These are phyloP conservation scores for Arthroderma sp. DNA, from an alignment of 2,329 filamentous ascomycete genomes.

Conservation along the genomic window DNA sequence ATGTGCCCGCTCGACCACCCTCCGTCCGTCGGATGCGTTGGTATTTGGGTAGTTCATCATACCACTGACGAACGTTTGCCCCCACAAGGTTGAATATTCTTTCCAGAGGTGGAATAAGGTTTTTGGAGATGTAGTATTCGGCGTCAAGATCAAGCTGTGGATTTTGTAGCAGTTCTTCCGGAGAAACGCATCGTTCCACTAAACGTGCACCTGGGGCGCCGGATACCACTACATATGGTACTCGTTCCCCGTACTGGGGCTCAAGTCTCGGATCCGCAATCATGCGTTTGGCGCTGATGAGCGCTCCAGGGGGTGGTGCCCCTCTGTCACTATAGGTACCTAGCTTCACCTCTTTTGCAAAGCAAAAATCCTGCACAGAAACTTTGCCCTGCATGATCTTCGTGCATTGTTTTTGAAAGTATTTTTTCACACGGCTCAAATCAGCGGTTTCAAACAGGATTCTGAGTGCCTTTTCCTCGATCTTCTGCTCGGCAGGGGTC, in stretches of 20 bases:
- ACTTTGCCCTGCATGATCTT: slow-evolving; percentile 87
- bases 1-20: slow-evolving; percentile 7
- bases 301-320: slow-evolving; percentile 68
- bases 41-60: slow-evolving; percentile 89
- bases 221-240: slow-evolving; percentile 86
- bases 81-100: slow-evolving; percentile 94
- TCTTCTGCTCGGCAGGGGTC: slow-evolving; percentile 89
- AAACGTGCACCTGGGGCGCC: slow-evolving; percentile 76
- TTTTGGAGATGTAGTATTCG: slow-evolving; percentile 95
- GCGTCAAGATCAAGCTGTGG: slow-evolving; percentile 72
- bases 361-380: slow-evolving; percentile 90
- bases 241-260: slow-evolving; percentile 86
- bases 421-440: slow-evolving; percentile 72
- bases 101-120: slow-evolving; percentile 85
- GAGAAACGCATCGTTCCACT: slow-evolving; percentile 79
- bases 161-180: slow-evolving; percentile 65
- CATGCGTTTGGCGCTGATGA: slow-evolving; percentile 80
- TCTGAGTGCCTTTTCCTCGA: slow-evolving; percentile 82
- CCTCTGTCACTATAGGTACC: slow-evolving; percentile 77
- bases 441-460: slow-evolving; percentile 83
- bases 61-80: slow-evolving; percentile 82
- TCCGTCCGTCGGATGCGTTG: slow-evolving; percentile 59
- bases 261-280: slow-evolving; percentile 72
- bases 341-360: slow-evolving; percentile 80
- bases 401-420: slow-evolving; percentile 77